phyloP scores from a whole-genome alignment of 257 asterid genomes.

The Solanum verrucosum region DNA sequence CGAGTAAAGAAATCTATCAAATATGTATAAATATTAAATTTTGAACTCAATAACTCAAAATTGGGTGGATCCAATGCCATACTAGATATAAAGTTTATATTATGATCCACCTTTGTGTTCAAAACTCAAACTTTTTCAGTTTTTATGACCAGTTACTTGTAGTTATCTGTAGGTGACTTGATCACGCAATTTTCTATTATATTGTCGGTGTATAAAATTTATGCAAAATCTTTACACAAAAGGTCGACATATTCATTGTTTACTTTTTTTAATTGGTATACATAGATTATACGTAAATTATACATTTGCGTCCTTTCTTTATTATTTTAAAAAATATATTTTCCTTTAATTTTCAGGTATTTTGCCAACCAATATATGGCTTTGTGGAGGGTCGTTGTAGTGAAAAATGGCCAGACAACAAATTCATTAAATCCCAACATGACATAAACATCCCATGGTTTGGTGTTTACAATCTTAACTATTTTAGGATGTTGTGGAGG shows the following conservation, averaged over 20 bases:
- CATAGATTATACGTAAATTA: background rate
- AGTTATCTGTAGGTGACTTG: background rate
- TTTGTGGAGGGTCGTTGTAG: conserved; percentile 13
- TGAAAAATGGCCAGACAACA: background rate
- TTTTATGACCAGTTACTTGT: background rate
- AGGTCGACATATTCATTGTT: background rate
- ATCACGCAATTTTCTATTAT: background rate
- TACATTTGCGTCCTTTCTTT: background rate
- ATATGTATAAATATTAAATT: background rate
- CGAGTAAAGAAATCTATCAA: background rate
- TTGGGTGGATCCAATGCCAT: background rate
- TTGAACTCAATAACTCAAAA: background rate
- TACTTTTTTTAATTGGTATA: background rate
- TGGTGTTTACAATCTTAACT: background rate
- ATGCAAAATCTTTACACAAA: background rate
- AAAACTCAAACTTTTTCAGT: background rate
- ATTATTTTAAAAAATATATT: background rate
- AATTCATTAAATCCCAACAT: conserved; percentile 9
- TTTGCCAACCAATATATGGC: conserved; percentile 21
- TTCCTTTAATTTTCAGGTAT: conserved; percentile 3
- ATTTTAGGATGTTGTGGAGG: conserved; percentile 20
- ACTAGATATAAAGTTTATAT: background rate
- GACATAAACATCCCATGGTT: conserved; percentile 1
- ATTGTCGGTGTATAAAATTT: background rate
- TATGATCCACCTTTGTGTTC: background rate